These are phyloP conservation scores for Sinapis alba DNA, from an alignment of 441 rosid species.

Conservation along the genomic window DNA sequence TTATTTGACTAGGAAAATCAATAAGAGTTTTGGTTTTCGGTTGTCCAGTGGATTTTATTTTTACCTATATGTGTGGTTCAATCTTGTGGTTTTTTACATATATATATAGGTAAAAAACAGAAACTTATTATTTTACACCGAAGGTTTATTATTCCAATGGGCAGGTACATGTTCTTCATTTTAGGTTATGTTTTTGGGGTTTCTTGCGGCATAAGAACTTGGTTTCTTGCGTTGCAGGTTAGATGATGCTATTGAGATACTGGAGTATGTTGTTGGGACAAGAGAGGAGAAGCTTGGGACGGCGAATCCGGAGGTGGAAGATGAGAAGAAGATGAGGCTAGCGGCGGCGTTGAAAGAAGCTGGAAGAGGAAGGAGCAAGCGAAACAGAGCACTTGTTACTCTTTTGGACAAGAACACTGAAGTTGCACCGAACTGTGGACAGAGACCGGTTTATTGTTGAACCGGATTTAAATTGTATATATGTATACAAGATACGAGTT, in stretches of 20 bases:
- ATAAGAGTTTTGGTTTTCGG: background rate
- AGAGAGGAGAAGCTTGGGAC: slow-evolving; percentile 96
- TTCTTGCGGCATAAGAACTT: background rate
- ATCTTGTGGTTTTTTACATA: background rate
- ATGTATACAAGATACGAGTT: slow-evolving; percentile 31
- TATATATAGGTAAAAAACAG: too few relatives aligned
- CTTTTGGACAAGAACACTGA: slow-evolving; percentile 61
- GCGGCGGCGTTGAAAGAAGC: slow-evolving; percentile 81
- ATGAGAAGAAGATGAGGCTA: slow-evolving; percentile 73
- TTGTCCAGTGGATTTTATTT: slow-evolving; percentile 2
- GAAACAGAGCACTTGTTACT: slow-evolving; percentile 63
- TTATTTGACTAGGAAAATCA: slow-evolving; percentile 28
- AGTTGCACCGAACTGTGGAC: slow-evolving; percentile 38
- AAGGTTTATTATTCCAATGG: too few relatives aligned
- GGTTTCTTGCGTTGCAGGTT: slow-evolving; percentile 48
- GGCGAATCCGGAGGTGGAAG: slow-evolving; percentile 86
- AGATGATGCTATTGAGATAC: slow-evolving; percentile 80
- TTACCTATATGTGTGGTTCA: background rate
- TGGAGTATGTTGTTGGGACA: slow-evolving; percentile 75
- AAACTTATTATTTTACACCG: too few relatives aligned
- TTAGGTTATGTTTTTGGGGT: background rate
- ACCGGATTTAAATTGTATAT: slow-evolving; percentile 28
- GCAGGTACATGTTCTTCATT: slow-evolving; percentile 55
- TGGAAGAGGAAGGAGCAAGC: slow-evolving; percentile 68
- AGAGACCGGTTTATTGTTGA: slow-evolving; percentile 37